Evolutionary conservation across 371 early-diverging fungal genomes (phyloP), one percentile per base, ranked within the genome.

Genomic region (Choanephora cucurbitarum): DNA sequence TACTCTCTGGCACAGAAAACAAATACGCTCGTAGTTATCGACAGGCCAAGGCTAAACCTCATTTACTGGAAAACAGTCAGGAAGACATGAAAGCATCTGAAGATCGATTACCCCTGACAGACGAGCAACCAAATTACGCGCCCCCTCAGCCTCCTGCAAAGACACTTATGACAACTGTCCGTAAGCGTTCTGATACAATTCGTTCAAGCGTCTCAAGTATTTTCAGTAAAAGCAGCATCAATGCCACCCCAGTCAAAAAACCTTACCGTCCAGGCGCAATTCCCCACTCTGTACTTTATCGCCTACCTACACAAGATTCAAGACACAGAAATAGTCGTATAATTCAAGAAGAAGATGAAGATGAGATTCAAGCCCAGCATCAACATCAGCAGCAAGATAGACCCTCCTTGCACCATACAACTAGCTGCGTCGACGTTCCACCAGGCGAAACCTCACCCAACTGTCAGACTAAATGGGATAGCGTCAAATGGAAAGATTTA

Each of bases 401-500:
- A 37, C 37, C 69, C 43, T 18, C 58, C 42, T 6, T 62, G 55
- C 11, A 51, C 67, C 2, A 64, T 7, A 22, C 46, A 1, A 22
- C 43, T 2, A 66, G 63, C 10, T 66, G 69, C 28, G 54, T 58
- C 5, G 62, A 66, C 10, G 44, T 46, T 28, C 52, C 53, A 23
- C 60, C 69, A 5, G 60, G 64, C 8, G 73, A 69, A 5, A 66
- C 63, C 15, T 45, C 64, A 8, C 18, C 64, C n/a, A 54, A 57
- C 19, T 69, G 75, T 15, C 56, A 60, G 24, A 61, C 64, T 0
- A 40, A 57, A 19, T 66, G 66, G 66, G 54, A 48, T 1, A 21
- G 43, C 54, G 66, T 72, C 5, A 74, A 64, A 54, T 96, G 97
- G 97, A 85, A 89, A 59, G 85, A 90, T 51, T 71, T 98, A 33